Evolutionary conservation across 768 basidiomycete species (phyloP).

Genomic region (Gloeophyllum trabeum): DNA sequence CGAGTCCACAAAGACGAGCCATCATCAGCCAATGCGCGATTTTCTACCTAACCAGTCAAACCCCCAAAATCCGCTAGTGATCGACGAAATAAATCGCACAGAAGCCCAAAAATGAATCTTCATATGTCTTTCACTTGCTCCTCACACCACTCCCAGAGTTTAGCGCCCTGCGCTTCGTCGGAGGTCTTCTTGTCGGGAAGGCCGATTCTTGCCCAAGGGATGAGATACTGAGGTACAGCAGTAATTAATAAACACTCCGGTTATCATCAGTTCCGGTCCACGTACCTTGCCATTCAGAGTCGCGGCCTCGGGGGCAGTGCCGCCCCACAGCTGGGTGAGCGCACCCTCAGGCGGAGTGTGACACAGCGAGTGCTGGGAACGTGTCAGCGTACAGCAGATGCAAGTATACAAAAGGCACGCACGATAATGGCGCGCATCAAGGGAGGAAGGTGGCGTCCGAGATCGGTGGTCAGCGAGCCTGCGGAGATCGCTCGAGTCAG

Average conservation of each 20-base stretch:
- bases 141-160: constrained; percentile 19
- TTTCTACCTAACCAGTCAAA: too few relatives aligned
- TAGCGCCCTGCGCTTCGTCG: constrained; percentile 10
- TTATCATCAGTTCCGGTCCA: neutral
- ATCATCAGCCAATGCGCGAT: too few relatives aligned
- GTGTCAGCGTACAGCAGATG: neutral
- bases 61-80: too few relatives aligned
- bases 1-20: too few relatives aligned
- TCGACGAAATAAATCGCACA: neutral
- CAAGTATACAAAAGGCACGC: neutral
- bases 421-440: neutral
- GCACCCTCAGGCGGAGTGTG: neutral
- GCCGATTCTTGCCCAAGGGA: constrained; percentile 15
- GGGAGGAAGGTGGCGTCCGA: neutral
- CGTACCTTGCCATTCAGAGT: neutral
- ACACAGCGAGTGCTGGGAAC: neutral
- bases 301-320: neutral
- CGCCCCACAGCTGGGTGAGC: neutral
- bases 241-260: neutral
- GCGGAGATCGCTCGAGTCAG: neutral
- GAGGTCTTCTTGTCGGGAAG: constrained; percentile 5
- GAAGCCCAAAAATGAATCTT: neutral
- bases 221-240: constrained; percentile 11
- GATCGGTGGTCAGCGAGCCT: neutral
- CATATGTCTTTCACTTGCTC: constrained; percentile 11